Conservation (phyloP, 2,329 filamentous ascomycete species). For the Nemania abortiva region DNA sequence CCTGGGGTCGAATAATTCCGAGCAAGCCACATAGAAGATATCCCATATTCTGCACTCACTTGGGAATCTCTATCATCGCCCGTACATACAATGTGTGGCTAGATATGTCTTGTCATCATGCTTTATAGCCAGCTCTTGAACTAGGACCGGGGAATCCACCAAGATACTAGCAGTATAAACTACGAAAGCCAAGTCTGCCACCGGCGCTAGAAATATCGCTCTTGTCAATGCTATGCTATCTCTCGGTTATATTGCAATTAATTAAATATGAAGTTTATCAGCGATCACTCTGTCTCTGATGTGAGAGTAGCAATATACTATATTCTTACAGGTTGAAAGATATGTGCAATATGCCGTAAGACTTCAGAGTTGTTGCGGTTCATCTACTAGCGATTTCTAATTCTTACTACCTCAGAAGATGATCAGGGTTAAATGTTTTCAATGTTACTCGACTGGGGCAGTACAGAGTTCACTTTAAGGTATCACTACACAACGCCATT, state of each 20-base stretch:
- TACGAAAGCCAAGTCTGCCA: neutral
- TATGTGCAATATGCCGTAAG: too few relatives aligned
- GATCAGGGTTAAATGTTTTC: neutral
- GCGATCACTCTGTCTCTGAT: too few relatives aligned
- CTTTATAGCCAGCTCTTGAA: conserved; percentile 59
- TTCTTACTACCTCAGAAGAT: too few relatives aligned
- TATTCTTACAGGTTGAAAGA: too few relatives aligned
- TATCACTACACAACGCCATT: too few relatives aligned
- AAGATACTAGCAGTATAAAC: neutral
- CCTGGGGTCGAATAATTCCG: conserved; percentile 75
- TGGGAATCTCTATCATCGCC: conserved; percentile 70
- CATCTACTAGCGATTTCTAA: too few relatives aligned
- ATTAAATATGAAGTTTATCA: neutral
- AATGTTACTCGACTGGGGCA: neutral
- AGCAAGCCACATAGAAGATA: conserved; percentile 78
- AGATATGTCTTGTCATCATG: conserved; percentile 66
- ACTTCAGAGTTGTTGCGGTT: too few relatives aligned
- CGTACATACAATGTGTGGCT: conserved; percentile 73
- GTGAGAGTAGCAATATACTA: too few relatives aligned
- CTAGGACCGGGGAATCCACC: neutral
- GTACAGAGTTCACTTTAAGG: too few relatives aligned
- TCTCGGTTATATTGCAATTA: too few relatives aligned
- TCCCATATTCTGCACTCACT: conserved; percentile 71
- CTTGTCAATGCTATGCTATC: neutral
- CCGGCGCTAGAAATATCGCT: neutral